A percentile compares a stretch with the other conserved stretches of the same genome.
phyloP scores from a whole-genome alignment of 2,329 filamentous ascomycete genomes.

The Trichoderma asperellum region DNA sequence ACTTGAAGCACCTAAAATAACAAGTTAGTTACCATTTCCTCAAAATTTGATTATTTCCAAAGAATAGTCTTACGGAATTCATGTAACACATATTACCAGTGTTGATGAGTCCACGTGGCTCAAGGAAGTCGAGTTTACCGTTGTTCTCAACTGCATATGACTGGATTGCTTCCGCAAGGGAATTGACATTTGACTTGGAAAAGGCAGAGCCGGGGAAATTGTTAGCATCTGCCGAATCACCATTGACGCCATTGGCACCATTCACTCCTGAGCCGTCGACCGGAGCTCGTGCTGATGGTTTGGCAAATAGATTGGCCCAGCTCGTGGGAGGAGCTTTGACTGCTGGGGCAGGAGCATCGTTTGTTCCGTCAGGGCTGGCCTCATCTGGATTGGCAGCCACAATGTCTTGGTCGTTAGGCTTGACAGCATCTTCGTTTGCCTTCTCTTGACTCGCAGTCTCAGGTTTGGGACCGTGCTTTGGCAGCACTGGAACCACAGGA shows the following conservation, averaged over 20 bases:
- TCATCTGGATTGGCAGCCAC: constrained; percentile 14
- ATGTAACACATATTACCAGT: constrained; percentile 99
- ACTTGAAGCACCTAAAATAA: constrained; percentile 81
- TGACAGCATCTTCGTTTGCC: constrained; percentile 29
- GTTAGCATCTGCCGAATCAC: constrained; percentile 32
- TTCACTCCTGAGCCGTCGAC: constrained; percentile 34
- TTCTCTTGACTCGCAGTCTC: neutral
- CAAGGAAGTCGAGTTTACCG: constrained; percentile 77
- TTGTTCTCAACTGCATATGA: constrained; percentile 70
- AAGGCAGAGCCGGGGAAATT: constrained; percentile 43
- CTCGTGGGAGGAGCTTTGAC: constrained; percentile 42
- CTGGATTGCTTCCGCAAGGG: constrained; percentile 76
- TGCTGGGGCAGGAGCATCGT: constrained; percentile 34
- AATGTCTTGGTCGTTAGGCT: constrained; percentile 29
- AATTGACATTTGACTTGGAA: constrained; percentile 54
- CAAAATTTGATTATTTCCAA: neutral
- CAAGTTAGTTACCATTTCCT: constrained; percentile 40
- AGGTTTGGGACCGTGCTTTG: constrained; percentile 44
- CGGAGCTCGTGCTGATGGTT: constrained; percentile 34
- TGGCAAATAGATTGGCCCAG: constrained; percentile 49
- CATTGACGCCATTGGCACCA: constrained; percentile 37
- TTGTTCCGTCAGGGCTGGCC: constrained; percentile 12
- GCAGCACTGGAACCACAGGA: constrained; percentile 53
- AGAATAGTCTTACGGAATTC: constrained; percentile 82
- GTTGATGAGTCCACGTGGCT: constrained; percentile 92